A percentile compares a stretch with the other conserved stretches of the same genome.
These are phyloP conservation scores for Cordyceps cicadae DNA, from an alignment of 2,329 filamentous ascomycete genomes.

Conservation along the genomic window DNA sequence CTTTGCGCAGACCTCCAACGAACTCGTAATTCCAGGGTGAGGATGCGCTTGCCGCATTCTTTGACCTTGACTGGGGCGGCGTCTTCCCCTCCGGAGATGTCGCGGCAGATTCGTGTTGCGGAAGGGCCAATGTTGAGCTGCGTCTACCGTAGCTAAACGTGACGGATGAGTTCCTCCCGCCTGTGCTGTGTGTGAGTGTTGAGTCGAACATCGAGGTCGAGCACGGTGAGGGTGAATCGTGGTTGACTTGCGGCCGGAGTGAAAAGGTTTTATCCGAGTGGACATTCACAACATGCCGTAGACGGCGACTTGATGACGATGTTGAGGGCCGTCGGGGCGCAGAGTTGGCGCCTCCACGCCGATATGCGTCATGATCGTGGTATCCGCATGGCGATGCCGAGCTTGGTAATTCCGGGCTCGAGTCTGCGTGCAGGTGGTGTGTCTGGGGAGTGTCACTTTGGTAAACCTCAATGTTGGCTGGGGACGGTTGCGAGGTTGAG, in stretches of 20 bases:
- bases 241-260: conserved; percentile 29
- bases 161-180: conserved; percentile 37
- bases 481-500: neutral
- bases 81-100: conserved; percentile 15
- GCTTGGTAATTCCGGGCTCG: neutral
- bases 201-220: conserved; percentile 36
- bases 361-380: neutral
- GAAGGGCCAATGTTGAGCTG: conserved; percentile 41
- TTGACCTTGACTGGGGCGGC: neutral
- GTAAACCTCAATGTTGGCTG: conserved; percentile 2
- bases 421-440: neutral
- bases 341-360: neutral
- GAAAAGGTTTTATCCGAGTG: conserved; percentile 53
- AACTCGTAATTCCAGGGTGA: conserved; percentile 47
- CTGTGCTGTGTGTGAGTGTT: conserved; percentile 39
- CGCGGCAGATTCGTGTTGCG: conserved; percentile 29
- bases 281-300: conserved; percentile 36
- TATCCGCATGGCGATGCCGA: conserved; percentile 2
- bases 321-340: conserved; percentile 19
- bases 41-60: conserved; percentile 11
- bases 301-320: conserved; percentile 22
- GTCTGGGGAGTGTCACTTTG: conserved; percentile 2
- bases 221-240: conserved; percentile 24
- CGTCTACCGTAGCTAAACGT: conserved; percentile 39
- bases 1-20: conserved; percentile 47